These are phyloP conservation scores for Ophiostoma perfectum DNA, from an alignment of 2,329 filamentous ascomycete species.

Conservation along the genomic window DNA sequence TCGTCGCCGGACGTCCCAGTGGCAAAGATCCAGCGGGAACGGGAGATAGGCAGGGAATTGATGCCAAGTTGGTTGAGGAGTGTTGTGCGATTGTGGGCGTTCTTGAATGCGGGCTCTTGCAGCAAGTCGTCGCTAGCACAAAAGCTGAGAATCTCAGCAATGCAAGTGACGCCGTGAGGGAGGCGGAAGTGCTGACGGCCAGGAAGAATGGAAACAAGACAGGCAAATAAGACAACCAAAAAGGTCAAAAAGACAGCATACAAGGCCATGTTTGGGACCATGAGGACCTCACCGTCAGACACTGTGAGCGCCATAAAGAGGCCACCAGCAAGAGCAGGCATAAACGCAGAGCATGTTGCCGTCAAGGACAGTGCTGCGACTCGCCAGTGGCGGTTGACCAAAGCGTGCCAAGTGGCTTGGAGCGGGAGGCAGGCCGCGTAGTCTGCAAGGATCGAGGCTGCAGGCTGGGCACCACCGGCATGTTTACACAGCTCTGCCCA, in stretches of 20 bases:
- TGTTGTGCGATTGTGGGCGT: constrained; percentile 58
- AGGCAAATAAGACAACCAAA: constrained; percentile 63
- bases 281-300: constrained; percentile 46
- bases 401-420: constrained; percentile 52
- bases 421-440: constrained; percentile 64
- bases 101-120: constrained; percentile 66
- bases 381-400: constrained; percentile 58
- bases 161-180: constrained; percentile 65
- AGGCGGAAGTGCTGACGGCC: constrained; percentile 57
- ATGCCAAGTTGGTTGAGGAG: constrained; percentile 64
- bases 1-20: constrained; percentile 35
- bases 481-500: constrained; percentile 56
- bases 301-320: constrained; percentile 69
- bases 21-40: constrained; percentile 50
- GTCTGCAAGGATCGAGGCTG: constrained; percentile 61
- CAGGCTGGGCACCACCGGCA: constrained; percentile 55
- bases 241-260: constrained; percentile 69
- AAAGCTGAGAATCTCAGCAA: constrained; percentile 74
- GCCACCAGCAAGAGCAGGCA: constrained; percentile 64
- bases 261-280: constrained; percentile 68
- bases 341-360: constrained; percentile 52
- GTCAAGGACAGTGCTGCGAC: constrained; percentile 58
- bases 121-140: constrained; percentile 67
- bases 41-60: constrained; percentile 40
- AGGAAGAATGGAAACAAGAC: constrained; percentile 52